phyloP scores from a whole-genome alignment of 192 early-diverging fungal genomes.

The Rhizoclosmatium sp. region DNA sequence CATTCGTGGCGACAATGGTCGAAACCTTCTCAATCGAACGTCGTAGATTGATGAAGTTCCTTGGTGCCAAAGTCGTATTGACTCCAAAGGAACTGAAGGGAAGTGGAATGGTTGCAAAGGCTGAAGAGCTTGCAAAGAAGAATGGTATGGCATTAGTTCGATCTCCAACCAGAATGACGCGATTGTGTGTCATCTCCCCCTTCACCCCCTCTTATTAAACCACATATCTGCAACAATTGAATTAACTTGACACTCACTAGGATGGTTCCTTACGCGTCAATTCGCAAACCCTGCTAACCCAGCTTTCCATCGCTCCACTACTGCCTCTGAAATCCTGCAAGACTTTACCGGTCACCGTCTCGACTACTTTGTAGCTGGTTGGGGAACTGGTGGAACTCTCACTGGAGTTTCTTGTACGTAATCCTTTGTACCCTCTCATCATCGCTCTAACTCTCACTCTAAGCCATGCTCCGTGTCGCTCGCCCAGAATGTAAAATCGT shows the following conservation, averaged over 20 bases:
- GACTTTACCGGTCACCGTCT: constrained; percentile 39
- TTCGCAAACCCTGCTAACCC: constrained; percentile 51
- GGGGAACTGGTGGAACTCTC: constrained; percentile 44
- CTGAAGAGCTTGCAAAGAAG: constrained; percentile 46
- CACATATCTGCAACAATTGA: no score
- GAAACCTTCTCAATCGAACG: constrained; percentile 55
- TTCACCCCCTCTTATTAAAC: no score
- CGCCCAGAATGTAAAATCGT: constrained; percentile 41
- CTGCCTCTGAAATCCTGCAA: constrained; percentile 44
- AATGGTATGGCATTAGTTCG: no score
- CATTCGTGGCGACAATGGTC: constrained; percentile 51
- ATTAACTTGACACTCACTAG: not conserved
- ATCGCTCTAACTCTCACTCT: not conserved
- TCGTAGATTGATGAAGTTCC: constrained; percentile 53
- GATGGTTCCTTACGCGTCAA: constrained; percentile 48
- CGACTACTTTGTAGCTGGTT: constrained; percentile 48
- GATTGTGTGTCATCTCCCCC: no score
- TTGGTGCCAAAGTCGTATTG: constrained; percentile 55
- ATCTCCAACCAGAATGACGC: no score
- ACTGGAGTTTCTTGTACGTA: constrained; percentile 65
- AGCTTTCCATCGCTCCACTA: constrained; percentile 50
- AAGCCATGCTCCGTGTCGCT: constrained; percentile 33
- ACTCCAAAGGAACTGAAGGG: constrained; percentile 54
- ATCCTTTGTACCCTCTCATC: not conserved
- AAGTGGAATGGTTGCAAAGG: constrained; percentile 51